Evolutionary conservation across 345 rosid species (phyloP).

Genomic region (Camelina neglecta): DNA sequence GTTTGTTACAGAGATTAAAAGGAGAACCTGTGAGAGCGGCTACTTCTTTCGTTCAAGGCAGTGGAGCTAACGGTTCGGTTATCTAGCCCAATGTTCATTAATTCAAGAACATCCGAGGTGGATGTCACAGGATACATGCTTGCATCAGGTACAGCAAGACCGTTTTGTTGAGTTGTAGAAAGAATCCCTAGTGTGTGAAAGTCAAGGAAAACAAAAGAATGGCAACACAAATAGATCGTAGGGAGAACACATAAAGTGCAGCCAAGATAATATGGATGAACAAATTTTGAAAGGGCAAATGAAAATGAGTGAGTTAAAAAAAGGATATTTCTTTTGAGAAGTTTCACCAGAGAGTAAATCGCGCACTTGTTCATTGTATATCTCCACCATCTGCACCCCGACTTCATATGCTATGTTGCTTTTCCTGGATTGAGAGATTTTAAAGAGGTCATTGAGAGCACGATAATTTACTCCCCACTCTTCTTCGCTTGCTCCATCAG

Average conservation of each 20-base stretch:
- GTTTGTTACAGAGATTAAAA: slow-evolving; percentile 27
- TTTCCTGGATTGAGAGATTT: slow-evolving; percentile 60
- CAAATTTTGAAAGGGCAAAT: background rate
- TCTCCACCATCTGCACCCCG: slow-evolving; percentile 88
- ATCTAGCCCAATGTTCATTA: slow-evolving; percentile 78
- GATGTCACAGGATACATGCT: slow-evolving; percentile 74
- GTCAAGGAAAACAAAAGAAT: slow-evolving; percentile 57
- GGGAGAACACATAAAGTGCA: background rate
- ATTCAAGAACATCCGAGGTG: slow-evolving; percentile 68
- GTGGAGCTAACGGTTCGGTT: slow-evolving; percentile 82
- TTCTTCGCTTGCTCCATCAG: slow-evolving; percentile 63
- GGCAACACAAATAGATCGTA: slow-evolving; percentile 17
- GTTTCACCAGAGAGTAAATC: slow-evolving; percentile 68
- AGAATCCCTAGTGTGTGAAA: slow-evolving; percentile 75
- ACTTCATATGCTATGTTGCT: slow-evolving; percentile 60
- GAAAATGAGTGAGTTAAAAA: slow-evolving; percentile 13
- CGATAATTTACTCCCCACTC: slow-evolving; percentile 91
- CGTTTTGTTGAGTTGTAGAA: slow-evolving; percentile 61
- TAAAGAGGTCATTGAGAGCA: slow-evolving; percentile 83
- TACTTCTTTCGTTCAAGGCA: slow-evolving; percentile 76
- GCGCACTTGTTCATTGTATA: slow-evolving; percentile 90
- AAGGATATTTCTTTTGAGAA: slow-evolving; percentile 90
- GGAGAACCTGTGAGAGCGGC: slow-evolving; percentile 91
- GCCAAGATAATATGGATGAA: background rate
- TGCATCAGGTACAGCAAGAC: slow-evolving; percentile 93